Base-by-base conservation (phyloP, 164 flowering plant genomes). In the Magnolia officinalis region DNA sequence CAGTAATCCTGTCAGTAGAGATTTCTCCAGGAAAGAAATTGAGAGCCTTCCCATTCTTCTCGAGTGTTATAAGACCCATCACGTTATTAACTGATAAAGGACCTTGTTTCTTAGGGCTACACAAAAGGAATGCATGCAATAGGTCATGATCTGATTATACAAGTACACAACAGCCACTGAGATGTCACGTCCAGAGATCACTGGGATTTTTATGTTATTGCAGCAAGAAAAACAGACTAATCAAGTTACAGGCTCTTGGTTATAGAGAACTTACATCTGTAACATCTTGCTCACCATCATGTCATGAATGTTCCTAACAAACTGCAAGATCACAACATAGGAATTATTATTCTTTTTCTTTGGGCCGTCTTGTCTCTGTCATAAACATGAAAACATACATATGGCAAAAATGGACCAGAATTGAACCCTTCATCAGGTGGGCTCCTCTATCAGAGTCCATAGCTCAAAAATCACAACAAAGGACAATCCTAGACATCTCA, bases 201-300 rank as follows among this genome's bases (percentile, higher is more conserved):
- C 45, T 37, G 45, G 45, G 24, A 18, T 18, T 65, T 9, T 8
- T 65, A 65, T 65, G 20, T 18, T 18, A 65, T 21, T 18, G 67
- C 45, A 2, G 45, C 45, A 37, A 37, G 45, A 37, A 37, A 37
- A 63, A 63, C 16, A 55, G 50, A 51, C 75, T 29, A 66, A 24
- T 63, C 6, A 50, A 67, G 31, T 31, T 23, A 55, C 4, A n/a
- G 59, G 52, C 29, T 20, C 8, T 45, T 49, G 72, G 45, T 45
- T 10, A 68, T 0, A 58, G 74, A 58, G 61, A 76, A 88, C 98
- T 87, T 87, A 95, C 98, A 89, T 81, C 23, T 86, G 83, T 84
- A 90, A 90, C 90, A 91, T 82, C 84, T 90, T 90, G 85, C 84
- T 88, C 83, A 93, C 91, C 98, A 93, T 93, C 90, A 83, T 85